A percentile compares a stretch with the other conserved stretches of the same genome.
These are phyloP conservation scores for Astrothelium macrocarpum DNA, from an alignment of 495 filamentous ascomycete species.

Conservation along the genomic window DNA sequence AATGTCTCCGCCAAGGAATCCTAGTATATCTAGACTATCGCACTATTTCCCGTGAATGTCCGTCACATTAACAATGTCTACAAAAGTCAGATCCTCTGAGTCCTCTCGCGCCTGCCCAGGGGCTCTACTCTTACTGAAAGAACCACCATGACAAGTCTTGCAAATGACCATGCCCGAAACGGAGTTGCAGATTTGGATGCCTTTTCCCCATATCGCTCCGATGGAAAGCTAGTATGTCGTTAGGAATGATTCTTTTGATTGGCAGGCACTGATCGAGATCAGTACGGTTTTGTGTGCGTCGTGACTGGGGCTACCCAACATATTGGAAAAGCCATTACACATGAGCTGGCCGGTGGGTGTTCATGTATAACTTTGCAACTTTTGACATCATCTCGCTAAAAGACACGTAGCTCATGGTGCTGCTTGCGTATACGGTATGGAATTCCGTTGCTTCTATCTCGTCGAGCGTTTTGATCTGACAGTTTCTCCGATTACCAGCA, in stretches of 20 bases:
- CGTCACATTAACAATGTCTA: no score
- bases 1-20: background rate
- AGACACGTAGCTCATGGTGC: conserved; percentile 45
- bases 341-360: conserved; percentile 44
- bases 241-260: background rate
- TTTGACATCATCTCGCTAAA: conserved; percentile 15
- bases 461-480: background rate
- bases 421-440: conserved; percentile 50
- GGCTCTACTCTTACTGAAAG: background rate
- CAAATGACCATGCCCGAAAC: conserved; percentile 8
- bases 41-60: no score
- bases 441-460: no score
- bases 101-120: no score
- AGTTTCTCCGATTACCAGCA: conserved; percentile 16
- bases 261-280: background rate
- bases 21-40: no score
- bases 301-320: conserved; percentile 51
- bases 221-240: conserved; percentile 48
- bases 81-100: no score
- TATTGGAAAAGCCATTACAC: conserved; percentile 47
- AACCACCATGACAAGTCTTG: conserved; percentile 5
- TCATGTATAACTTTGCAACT: background rate
- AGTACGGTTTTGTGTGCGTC: conserved; percentile 55
- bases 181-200: conserved; percentile 30
- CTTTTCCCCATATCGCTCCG: conserved; percentile 49